Base-by-base conservation (phyloP, 495 filamentous ascomycete genomes). In the Hypoxylon rickii region DNA sequence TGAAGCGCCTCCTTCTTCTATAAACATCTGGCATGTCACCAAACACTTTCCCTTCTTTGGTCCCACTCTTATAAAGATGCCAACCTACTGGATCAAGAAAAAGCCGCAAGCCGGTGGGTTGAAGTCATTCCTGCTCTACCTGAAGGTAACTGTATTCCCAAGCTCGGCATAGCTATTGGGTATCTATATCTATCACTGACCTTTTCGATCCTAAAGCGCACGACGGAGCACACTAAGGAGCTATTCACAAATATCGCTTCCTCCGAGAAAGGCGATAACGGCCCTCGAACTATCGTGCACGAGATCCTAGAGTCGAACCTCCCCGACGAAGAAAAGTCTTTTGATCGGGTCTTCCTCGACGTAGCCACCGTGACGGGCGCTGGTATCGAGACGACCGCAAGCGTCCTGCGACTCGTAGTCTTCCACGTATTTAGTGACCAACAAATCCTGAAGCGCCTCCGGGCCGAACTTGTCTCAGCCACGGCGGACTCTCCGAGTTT, bases 1-100 rank as follows among this genome's bases (percentile, higher is more conserved):
- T 11, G 41, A 43, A 1, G 22, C 61, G 11, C 29, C 46, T 4
- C 39, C 51, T 7, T 56, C 61, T 7, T 34, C 49, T 0, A 68
- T 67, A 3, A 10, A 13, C 8, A 20, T 69, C 11, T 72, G 69
- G 69, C 60, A 65, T 15, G n/a, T 34, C 7, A 57, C 56, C 12
- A 72, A 72, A 48, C 55, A 62, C 39, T 20, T 72, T 4, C 56
- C 42, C 17, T 59, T 55, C 38, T 51, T 68, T 71, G n/a, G n/a
- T n/a, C n/a, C n/a, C n/a, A n/a, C n/a, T n/a, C n/a, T n/a, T n/a
- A n/a, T n/a, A n/a, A n/a, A n/a, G n/a, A n/a, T n/a, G n/a, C n/a
- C n/a, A n/a, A n/a, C n/a, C n/a, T n/a, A n/a, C n/a, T n/a, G n/a
- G n/a, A n/a, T n/a, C n/a, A n/a, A n/a, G n/a, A n/a, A n/a, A n/a